phyloP scores from a whole-genome alignment of 768 basidiomycete genomes.

The Podaxis pistillaris region DNA sequence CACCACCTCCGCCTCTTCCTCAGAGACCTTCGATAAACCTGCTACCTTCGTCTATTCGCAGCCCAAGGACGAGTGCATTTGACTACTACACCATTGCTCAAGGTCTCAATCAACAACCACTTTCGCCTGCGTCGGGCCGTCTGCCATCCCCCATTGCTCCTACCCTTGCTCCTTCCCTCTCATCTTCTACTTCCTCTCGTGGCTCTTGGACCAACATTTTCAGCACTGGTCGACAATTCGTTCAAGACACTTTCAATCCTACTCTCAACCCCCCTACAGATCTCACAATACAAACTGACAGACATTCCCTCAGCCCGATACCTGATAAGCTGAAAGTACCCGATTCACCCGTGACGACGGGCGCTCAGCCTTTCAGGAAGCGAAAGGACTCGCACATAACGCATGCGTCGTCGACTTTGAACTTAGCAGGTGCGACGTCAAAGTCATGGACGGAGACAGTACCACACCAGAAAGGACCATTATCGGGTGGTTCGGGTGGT shows the following conservation, averaged over 20 bases:
- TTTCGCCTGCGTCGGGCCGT: conserved; percentile 55
- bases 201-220: conserved; percentile 84
- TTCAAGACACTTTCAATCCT: conserved; percentile 50
- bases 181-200: conserved; percentile 61
- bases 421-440: conserved; percentile 33
- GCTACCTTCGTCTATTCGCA: conserved; percentile 6
- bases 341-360: conserved; percentile 18
- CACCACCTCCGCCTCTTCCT: background rate
- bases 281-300: conserved; percentile 5
- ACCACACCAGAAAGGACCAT: conserved; percentile 30
- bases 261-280: conserved; percentile 41
- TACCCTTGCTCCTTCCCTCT: conserved; percentile 38
- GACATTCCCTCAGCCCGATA: background rate
- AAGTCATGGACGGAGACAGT: conserved; percentile 56
- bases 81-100: conserved; percentile 64
- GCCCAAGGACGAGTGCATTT: conserved; percentile 24
- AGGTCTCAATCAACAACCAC: conserved; percentile 34
- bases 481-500: conserved; percentile 16
- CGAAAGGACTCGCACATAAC: conserved; percentile 27
- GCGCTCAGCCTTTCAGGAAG: conserved; percentile 14
- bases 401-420: conserved; percentile 19
- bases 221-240: conserved; percentile 65
- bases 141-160: conserved; percentile 42
- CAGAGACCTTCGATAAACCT: conserved; percentile 14
- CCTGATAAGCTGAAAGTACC: conserved; percentile 12